These are phyloP conservation scores for Tuctoria greenei DNA, from an alignment of 176 grass and related monocot species.

Conservation along the genomic window DNA sequence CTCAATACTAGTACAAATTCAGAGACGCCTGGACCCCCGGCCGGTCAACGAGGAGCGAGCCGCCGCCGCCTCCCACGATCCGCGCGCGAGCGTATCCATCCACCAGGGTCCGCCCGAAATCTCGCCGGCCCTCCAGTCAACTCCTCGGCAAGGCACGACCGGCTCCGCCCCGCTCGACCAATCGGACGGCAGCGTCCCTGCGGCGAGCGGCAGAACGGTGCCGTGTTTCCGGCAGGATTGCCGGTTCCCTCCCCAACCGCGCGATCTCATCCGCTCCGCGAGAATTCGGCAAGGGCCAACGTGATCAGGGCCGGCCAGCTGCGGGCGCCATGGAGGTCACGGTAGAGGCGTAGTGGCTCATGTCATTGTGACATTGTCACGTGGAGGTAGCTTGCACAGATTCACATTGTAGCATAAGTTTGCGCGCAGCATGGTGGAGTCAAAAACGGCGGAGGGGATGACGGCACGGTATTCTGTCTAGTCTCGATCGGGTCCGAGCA, in stretches of 20 bases:
- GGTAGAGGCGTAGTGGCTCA: neutral
- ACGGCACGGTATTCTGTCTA: too few relatives aligned
- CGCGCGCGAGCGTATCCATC: neutral
- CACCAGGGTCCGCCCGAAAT: neutral
- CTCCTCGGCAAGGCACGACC: constrained; percentile 1
- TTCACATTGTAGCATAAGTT: neutral
- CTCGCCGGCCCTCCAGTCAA: constrained; percentile 11
- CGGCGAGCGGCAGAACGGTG: neutral
- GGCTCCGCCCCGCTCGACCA: neutral
- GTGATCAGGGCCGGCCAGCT: neutral
- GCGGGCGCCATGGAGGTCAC: neutral
- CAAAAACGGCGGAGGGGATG: too few relatives aligned
- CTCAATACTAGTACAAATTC: too few relatives aligned
- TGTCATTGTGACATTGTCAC: neutral
- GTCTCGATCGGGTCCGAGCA: too few relatives aligned
- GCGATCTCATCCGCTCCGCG: neutral
- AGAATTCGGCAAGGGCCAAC: neutral
- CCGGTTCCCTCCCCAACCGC: neutral
- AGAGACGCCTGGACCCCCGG: neutral
- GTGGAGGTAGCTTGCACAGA: neutral
- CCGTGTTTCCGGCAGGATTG: constrained; percentile 1
- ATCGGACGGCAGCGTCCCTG: neutral
- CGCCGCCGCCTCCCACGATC: constrained; percentile 20
- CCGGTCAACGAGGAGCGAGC: neutral
- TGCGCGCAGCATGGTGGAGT: too few relatives aligned